Evolutionary conservation across 78 protist genomes (phyloP).

Genomic region (Dictyostelium brefeldianum): DNA sequence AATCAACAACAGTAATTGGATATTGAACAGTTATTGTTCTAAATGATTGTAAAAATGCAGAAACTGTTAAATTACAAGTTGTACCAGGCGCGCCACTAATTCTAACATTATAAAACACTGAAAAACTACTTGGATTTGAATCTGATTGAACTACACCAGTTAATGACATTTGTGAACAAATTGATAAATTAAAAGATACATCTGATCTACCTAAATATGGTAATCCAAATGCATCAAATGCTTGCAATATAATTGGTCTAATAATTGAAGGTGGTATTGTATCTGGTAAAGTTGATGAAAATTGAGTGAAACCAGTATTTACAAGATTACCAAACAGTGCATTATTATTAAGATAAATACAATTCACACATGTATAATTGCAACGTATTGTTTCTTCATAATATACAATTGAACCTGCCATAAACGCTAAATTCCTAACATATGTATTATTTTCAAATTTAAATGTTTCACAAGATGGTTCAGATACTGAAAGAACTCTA

Average conservation of each 20-base stretch:
- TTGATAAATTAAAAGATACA: not conserved
- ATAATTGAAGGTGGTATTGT: not conserved
- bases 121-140: not conserved
- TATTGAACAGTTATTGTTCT: not conserved
- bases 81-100: slow-evolving; percentile 29
- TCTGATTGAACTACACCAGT: not conserved
- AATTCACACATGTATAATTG: not conserved
- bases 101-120: slow-evolving; percentile 14
- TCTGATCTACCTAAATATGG: slow-evolving; percentile 25
- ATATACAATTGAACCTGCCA: slow-evolving; percentile 19
- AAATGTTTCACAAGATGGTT: not conserved
- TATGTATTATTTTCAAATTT: not conserved
- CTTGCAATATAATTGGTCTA: not conserved
- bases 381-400: not conserved
- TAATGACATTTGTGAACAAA: not conserved
- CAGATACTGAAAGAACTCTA: not conserved
- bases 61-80: not conserved
- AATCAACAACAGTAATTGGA: not conserved
- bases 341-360: not conserved
- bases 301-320: not conserved
- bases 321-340: not conserved
- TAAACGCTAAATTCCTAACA: not conserved
- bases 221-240: not conserved
- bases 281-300: not conserved
- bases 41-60: not conserved